phyloP scores from a whole-genome alignment of 192 early-diverging fungal genomes.

The Thoreauomyces humboldtii region DNA sequence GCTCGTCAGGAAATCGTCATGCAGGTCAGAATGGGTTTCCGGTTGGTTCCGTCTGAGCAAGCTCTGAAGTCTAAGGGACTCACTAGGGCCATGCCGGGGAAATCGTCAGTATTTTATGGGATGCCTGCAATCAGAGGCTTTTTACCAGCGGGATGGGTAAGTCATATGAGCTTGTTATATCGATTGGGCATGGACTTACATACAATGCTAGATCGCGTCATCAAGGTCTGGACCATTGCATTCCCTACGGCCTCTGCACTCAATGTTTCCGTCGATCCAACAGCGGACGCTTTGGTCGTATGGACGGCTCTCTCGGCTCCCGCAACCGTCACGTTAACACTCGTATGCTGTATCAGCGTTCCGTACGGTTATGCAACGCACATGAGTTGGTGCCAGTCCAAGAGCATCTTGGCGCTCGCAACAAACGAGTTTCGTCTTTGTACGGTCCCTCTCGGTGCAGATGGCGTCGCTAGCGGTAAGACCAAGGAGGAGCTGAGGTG shows the following conservation, averaged over 20 bases:
- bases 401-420: not conserved
- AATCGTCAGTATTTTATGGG: conserved; percentile 27
- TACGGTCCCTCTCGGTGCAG: no score
- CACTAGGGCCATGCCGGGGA: conserved; percentile 39
- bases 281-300: not conserved
- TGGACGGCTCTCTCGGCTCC: not conserved
- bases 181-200: no score
- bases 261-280: not conserved
- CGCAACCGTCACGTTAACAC: conserved; percentile 3
- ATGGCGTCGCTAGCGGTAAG: no score
- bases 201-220: conserved; percentile 28
- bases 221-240: conserved; percentile 40
- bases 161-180: no score
- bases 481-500: no score
- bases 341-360: not conserved
- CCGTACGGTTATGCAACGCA: not conserved
- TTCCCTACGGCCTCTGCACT: conserved; percentile 2
- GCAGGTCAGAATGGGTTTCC: conserved; percentile 16
- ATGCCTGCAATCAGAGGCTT: conserved; percentile 18
- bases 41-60: not conserved
- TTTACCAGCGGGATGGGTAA: conserved; percentile 36
- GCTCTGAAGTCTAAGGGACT: not conserved
- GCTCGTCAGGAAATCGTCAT: conserved; percentile 31
- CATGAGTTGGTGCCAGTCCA: conserved; percentile 4
- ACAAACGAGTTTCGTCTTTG: no score